A percentile compares a stretch with the other conserved stretches of the same genome.
phyloP scores from a whole-genome alignment of 257 asterid genomes.

The Solanum rostratum region DNA sequence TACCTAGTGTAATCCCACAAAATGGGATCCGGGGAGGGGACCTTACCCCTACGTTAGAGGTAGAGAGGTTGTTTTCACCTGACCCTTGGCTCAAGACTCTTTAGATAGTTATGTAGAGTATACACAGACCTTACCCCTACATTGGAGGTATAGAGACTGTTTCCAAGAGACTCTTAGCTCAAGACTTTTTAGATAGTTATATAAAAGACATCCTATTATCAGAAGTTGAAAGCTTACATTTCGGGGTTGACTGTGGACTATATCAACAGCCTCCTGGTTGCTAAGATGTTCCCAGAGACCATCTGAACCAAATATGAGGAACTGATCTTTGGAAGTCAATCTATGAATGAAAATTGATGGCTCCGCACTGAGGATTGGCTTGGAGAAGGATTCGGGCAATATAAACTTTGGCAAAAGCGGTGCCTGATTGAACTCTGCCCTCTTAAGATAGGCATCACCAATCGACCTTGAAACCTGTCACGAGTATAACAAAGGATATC shows the following conservation, averaged over 20 bases:
- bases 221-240: conserved; percentile 24
- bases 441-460: conserved; percentile 93
- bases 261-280: conserved; percentile 90
- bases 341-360: conserved; percentile 67
- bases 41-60: neutral
- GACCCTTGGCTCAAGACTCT: neutral
- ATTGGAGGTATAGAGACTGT: neutral
- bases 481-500: neutral
- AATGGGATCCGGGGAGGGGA: too few relatives aligned
- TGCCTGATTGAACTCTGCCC: conserved; percentile 66
- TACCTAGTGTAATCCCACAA: too few relatives aligned
- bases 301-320: conserved; percentile 84
- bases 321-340: conserved; percentile 51
- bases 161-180: neutral
- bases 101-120: neutral
- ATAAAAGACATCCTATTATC: neutral
- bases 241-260: conserved; percentile 57
- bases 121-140: neutral
- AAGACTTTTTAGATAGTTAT: neutral
- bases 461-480: conserved; percentile 80
- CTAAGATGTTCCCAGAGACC: conserved; percentile 98
- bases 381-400: conserved; percentile 43
- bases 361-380: conserved; percentile 69
- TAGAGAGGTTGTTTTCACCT: neutral
- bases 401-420: conserved; percentile 72